phyloP scores from a whole-genome alignment of 2,329 filamentous ascomycete genomes.

The Purpureocillium lavendulum region DNA sequence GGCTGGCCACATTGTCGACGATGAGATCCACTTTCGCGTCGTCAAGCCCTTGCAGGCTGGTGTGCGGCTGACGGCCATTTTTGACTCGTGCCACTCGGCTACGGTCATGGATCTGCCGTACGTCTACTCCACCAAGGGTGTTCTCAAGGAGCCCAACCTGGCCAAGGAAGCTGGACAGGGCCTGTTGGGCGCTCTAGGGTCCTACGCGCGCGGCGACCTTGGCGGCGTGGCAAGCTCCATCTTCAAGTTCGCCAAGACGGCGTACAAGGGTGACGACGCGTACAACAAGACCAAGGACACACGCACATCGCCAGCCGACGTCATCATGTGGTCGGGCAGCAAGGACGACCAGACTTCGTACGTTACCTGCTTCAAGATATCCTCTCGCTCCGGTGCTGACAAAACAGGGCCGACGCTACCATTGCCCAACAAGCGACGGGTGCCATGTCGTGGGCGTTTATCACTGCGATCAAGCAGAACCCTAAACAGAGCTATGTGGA shows the following conservation, averaged over 20 bases:
- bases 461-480: constrained; percentile 82
- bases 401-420: constrained; percentile 70
- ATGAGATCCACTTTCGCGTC: constrained; percentile 70
- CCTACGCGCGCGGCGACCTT: constrained; percentile 78
- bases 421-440: constrained; percentile 87
- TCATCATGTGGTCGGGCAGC: constrained; percentile 96
- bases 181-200: constrained; percentile 62
- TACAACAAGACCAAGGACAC: constrained; percentile 77
- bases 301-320: constrained; percentile 89
- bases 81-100: constrained; percentile 74
- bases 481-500: constrained; percentile 94
- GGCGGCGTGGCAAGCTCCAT: constrained; percentile 71
- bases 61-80: constrained; percentile 76
- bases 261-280: constrained; percentile 67
- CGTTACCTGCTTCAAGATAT: constrained; percentile 9
- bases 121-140: constrained; percentile 71
- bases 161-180: constrained; percentile 72
- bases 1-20: constrained; percentile 68
- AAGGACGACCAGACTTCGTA: constrained; percentile 89
- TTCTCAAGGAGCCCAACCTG: constrained; percentile 74
- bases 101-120: constrained; percentile 72
- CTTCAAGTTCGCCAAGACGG: constrained; percentile 83
- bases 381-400: constrained; percentile 11
- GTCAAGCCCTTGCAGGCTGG: constrained; percentile 72
- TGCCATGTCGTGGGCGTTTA: constrained; percentile 98